phyloP scores from a whole-genome alignment of 2,329 filamentous ascomycete species.

The Tolypocladium endophyticum region DNA sequence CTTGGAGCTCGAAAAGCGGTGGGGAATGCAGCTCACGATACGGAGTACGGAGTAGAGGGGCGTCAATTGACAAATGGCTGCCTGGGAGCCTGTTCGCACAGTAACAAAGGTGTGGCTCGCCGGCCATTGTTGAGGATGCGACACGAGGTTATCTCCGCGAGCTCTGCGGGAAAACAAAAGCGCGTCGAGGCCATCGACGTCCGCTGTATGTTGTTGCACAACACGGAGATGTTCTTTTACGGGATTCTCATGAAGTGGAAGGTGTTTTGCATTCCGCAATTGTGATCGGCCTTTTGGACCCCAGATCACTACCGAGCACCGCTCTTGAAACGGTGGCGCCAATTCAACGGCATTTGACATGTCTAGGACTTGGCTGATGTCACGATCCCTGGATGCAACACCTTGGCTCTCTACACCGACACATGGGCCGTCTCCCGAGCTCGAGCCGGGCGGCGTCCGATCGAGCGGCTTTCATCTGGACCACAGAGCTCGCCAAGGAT shows the following conservation, averaged over 20 bases:
- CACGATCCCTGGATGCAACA: neutral
- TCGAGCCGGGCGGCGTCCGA: neutral
- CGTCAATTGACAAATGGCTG: neutral
- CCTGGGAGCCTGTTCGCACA: neutral
- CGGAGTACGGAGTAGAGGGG: neutral
- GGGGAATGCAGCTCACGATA: neutral
- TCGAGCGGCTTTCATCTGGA: neutral
- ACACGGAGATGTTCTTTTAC: neutral
- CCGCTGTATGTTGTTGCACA: neutral
- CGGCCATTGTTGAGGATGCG: neutral
- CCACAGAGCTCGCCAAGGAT: neutral
- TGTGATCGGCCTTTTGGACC: neutral
- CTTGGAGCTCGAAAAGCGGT: neutral
- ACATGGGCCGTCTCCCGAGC: neutral
- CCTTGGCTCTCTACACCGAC: neutral
- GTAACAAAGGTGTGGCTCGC: neutral
- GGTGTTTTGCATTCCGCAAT: neutral
- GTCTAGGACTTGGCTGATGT: neutral
- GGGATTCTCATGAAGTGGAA: neutral
- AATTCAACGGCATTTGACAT: neutral
- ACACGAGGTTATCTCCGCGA: neutral
- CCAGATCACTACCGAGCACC: neutral
- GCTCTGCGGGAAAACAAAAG: neutral
- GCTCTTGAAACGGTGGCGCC: neutral
- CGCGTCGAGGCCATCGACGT: neutral